These are phyloP conservation scores for Phytophthora colocasiae DNA, from an alignment of 352 stramenopile species.

Conservation along the genomic window DNA sequence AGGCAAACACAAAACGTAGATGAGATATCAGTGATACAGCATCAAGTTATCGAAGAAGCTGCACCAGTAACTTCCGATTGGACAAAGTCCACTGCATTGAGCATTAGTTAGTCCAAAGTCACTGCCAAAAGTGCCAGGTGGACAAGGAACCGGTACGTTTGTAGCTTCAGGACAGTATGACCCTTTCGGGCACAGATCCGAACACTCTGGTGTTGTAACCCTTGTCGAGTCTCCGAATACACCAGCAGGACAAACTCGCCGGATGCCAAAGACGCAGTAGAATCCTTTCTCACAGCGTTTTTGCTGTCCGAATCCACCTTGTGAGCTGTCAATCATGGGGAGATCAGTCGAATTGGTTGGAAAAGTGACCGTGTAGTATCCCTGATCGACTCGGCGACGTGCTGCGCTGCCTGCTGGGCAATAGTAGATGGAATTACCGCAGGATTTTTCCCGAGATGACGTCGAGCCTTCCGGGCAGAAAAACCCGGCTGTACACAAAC, in stretches of 20 bases:
- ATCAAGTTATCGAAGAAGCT: background rate
- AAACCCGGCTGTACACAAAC: constrained; percentile 50
- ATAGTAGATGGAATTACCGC: constrained; percentile 62
- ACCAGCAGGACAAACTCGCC: constrained; percentile 56
- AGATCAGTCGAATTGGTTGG: constrained; percentile 20
- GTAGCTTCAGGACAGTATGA: constrained; percentile 69
- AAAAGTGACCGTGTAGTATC: constrained; percentile 68
- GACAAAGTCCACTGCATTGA: constrained; percentile 59
- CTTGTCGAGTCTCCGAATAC: constrained; percentile 50
- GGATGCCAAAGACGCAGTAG: constrained; percentile 70
- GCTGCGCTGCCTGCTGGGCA: constrained; percentile 58
- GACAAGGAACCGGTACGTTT: constrained; percentile 52
- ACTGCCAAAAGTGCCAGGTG: constrained; percentile 52
- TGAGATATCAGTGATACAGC: background rate
- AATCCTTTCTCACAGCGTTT: constrained; percentile 66
- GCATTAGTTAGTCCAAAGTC: constrained; percentile 39
- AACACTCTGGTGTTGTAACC: constrained; percentile 44
- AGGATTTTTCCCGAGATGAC: constrained; percentile 50
- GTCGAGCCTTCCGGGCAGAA: constrained; percentile 74
- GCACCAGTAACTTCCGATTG: constrained; percentile 68
- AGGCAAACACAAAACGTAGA: background rate
- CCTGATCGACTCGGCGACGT: constrained; percentile 45
- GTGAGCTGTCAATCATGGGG: constrained; percentile 3
- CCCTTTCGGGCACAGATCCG: constrained; percentile 50
- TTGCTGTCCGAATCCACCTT: constrained; percentile 18